These are phyloP conservation scores for Solanum sitiens DNA, from an alignment of 257 asterid species.

Conservation along the genomic window DNA sequence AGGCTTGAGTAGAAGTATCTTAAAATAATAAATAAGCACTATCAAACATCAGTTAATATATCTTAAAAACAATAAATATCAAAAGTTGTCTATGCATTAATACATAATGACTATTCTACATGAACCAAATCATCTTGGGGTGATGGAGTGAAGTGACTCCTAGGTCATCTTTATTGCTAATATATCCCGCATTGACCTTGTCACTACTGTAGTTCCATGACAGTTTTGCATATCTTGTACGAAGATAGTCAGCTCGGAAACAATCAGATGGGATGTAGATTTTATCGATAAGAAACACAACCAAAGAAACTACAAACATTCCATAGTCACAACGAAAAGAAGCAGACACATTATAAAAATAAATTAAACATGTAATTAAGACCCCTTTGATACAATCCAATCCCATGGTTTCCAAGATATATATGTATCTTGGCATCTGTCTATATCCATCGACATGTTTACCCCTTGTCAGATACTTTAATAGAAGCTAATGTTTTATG, in stretches of 20 bases:
- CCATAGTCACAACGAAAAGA: background rate
- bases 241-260: background rate
- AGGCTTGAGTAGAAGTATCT: background rate
- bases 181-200: background rate
- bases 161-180: background rate
- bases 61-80: background rate
- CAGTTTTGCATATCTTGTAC: no score
- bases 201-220: background rate
- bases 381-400: background rate
- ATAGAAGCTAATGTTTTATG: background rate
- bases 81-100: background rate
- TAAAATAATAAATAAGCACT: background rate
- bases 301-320: background rate
- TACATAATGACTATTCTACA: background rate
- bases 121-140: background rate
- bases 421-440: no score
- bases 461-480: background rate
- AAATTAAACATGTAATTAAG: background rate
- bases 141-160: background rate
- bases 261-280: background rate
- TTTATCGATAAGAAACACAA: background rate
- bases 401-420: no score
- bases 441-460: no score
- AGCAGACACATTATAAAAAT: background rate
- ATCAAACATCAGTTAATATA: background rate